Evolutionary conservation across 78 protist genomes (phyloP), one percentile per base, ranked within the genome.

Genomic region (Tieghemostelium lacteum): DNA sequence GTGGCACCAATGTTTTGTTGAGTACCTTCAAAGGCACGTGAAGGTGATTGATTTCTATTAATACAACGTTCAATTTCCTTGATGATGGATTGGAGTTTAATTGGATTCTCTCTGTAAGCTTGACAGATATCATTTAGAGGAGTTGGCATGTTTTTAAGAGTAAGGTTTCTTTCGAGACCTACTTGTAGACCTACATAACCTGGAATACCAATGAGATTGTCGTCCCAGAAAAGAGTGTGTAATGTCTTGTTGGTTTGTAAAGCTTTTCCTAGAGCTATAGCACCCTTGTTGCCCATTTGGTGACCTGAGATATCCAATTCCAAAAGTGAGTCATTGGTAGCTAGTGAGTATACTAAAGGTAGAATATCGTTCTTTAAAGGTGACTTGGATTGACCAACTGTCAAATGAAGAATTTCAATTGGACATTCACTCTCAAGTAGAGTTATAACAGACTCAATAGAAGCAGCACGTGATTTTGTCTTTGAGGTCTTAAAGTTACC

Each of bases 201-300:
- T 7, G 54, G 45, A 6, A 60, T 58, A 62, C 65, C 69, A 7
- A 75, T 75, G n/a, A 33, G 60, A 62, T 92, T 92, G 1, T 80
- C 95, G 62, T 92, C 95, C 96, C 93, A 87, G 42, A 57, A 24
- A 36, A 94, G 61, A 10, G 85, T 63, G 5, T 36, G 50, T 37
- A 94, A 52, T 14, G 94, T 78, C 55, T 73, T 62, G 73, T 94
- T 94, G 57, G 86, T 78, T 60, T 87, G 94, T 7, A 94, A 60
- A 2, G 96, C 96, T 50, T 94, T 88, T 34, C 91, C 94, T 0
- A 94, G 70, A 8, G 92, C 96, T 2, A 29, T 66, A 10, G 92
- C 96, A 75, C 96, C 96, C 24, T 67, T 76, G 36, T 75, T 61
- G 57, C 96, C 96, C 85, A 94, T 80, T 57, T 54, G 86, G 28